phyloP scores from a whole-genome alignment of 805 yeast species.

The Yarrowia deformans region DNA sequence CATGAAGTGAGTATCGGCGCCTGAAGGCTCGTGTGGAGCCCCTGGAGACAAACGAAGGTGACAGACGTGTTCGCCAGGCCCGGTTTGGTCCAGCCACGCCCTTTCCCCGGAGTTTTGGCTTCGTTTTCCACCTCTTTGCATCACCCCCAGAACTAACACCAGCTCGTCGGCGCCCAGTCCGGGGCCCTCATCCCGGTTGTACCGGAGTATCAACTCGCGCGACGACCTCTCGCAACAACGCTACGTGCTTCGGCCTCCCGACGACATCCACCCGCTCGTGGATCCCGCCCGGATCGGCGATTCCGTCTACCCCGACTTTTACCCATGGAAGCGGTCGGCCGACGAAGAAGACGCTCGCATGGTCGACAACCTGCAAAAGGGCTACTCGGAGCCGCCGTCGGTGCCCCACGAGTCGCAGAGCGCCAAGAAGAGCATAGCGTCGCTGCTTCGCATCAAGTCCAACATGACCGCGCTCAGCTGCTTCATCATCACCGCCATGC shows the following conservation, averaged over 20 bases:
- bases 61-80: neutral
- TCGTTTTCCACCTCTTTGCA: neutral
- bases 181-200: constrained; percentile 34
- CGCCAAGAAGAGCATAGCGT: constrained; percentile 64
- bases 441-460: constrained; percentile 52
- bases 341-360: constrained; percentile 62
- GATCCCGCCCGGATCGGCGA: constrained; percentile 40
- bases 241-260: constrained; percentile 50
- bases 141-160: constrained; percentile 10
- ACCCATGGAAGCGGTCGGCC: constrained; percentile 68
- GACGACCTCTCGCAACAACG: constrained; percentile 48
- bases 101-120: neutral
- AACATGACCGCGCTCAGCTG: constrained; percentile 59
- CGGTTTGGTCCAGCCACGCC: neutral
- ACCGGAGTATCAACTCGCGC: constrained; percentile 40
- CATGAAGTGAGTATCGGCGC: constrained; percentile 12
- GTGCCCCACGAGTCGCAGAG: constrained; percentile 73
- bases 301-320: constrained; percentile 67
- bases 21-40: neutral
- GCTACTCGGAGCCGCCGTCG: constrained; percentile 68
- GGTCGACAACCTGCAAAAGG: constrained; percentile 68
- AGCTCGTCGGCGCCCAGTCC: constrained; percentile 38
- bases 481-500: constrained; percentile 58
- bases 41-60: neutral
- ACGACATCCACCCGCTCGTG: constrained; percentile 50